Percentiles rank a stretch among this genome's conserved stretches.
Evolutionary conservation across 176 grass and related monocot species (phyloP).

Genomic region (Carex myosuroides): DNA sequence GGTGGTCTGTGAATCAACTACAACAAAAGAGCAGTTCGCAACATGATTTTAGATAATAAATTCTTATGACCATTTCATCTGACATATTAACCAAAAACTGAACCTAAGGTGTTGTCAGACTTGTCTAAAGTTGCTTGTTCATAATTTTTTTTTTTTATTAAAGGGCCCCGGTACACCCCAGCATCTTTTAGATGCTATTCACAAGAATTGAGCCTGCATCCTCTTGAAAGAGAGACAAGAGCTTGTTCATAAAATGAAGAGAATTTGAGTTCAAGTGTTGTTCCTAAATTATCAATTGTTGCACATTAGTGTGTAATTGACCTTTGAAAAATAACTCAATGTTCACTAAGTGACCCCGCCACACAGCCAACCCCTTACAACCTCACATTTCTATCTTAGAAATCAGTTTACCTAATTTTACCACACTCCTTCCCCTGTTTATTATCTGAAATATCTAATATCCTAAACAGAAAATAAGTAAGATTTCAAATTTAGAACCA

Average conservation of each 20-base stretch:
- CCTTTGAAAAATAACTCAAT: background rate
- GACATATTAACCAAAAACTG: background rate
- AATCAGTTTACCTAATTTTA: background rate
- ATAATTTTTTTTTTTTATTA: too few species aligned
- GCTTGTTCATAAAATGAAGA: background rate
- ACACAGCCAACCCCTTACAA: background rate
- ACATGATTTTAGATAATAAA: background rate
- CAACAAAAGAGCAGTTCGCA: background rate
- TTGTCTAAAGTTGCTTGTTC: too few species aligned
- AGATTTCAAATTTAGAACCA: background rate
- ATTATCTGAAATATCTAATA: background rate
- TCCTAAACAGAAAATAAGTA: background rate
- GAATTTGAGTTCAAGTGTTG: background rate
- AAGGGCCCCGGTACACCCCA: too few species aligned
- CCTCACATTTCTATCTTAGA: background rate
- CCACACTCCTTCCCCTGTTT: background rate
- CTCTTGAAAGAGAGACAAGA: too few species aligned
- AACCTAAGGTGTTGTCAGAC: too few species aligned
- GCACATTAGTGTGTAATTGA: background rate
- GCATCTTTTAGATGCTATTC: too few species aligned
- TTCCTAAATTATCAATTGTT: background rate
- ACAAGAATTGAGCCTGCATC: too few species aligned
- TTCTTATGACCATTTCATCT: background rate
- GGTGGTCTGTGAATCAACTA: conserved; percentile 80
- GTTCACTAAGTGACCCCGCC: background rate